phyloP scores from a whole-genome alignment of 1,139 yeast genomes.

The Hemisphaericaspora xylofermentans region DNA sequence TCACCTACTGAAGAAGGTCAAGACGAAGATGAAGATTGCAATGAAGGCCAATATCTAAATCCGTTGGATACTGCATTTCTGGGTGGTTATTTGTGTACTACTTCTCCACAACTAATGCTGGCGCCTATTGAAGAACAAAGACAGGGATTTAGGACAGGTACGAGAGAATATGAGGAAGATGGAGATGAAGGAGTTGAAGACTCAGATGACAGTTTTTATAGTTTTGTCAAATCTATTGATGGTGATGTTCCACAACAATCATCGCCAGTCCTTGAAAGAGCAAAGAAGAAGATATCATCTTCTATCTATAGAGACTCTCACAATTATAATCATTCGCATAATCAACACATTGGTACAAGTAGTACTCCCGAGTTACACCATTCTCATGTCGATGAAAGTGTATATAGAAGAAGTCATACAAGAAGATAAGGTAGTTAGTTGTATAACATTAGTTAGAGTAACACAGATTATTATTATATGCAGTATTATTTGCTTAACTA shows the following conservation, averaged over 20 bases:
- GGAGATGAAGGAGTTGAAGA: slow-evolving; percentile 8
- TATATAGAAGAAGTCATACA: not conserved
- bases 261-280: not conserved
- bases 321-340: slow-evolving; percentile 4
- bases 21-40: slow-evolving; percentile 1
- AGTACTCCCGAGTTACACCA: slow-evolving; percentile 4
- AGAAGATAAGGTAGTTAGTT: no score
- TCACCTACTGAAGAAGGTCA: slow-evolving; percentile 10
- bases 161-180: no score
- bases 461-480: slow-evolving; percentile 1
- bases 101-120: not conserved
- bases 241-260: slow-evolving; percentile 5
- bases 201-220: slow-evolving; percentile 13
- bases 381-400: slow-evolving; percentile 3
- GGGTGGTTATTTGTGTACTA: not conserved
- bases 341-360: not conserved
- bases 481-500: not conserved
- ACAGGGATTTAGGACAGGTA: no score
- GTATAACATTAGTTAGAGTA: no score
- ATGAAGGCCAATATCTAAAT: not conserved
- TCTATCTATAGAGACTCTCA: slow-evolving; percentile 12
- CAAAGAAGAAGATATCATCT: slow-evolving; percentile 4
- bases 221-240: slow-evolving; percentile 9
- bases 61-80: not conserved
- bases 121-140: no score